Conservation (phyloP, 1,139 yeast genomes). For the Pichia terricola region DNA sequence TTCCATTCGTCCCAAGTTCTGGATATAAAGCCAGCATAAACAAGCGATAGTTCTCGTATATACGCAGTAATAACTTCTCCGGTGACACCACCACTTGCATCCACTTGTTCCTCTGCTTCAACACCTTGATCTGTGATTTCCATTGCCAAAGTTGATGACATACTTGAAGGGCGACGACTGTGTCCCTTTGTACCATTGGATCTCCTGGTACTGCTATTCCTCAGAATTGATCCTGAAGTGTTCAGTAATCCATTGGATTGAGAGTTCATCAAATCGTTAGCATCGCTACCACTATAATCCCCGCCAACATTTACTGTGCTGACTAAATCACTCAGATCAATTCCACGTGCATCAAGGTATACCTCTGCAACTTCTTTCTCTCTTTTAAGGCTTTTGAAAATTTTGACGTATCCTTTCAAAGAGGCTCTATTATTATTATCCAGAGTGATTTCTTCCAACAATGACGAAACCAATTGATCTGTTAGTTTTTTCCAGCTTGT, state of each 20-base stretch:
- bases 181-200: neutral
- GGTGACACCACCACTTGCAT: conserved; percentile 2
- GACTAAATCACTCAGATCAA: conserved; percentile 6
- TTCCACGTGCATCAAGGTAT: conserved; percentile 6
- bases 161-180: conserved; percentile 6
- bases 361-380: conserved; percentile 11
- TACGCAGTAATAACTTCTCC: conserved; percentile 12
- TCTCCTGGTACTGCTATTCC: conserved; percentile 4
- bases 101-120: neutral
- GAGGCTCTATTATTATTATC: neutral
- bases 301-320: conserved; percentile 10
- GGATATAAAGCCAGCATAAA: conserved; percentile 11
- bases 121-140: neutral
- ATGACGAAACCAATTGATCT: conserved; percentile 3
- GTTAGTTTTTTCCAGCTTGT: conserved; percentile 1
- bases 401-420: conserved; percentile 3
- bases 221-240: too few species aligned
- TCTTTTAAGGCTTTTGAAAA: conserved; percentile 4
- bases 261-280: neutral
- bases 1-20: conserved; percentile 13
- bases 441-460: conserved; percentile 4
- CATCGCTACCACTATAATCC: neutral
- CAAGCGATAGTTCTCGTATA: conserved; percentile 12
- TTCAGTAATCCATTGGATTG: neutral
- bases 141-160: conserved; percentile 1